A percentile compares a stretch with the other conserved stretches of the same genome.
These are phyloP conservation scores for Terfezia boudieri DNA, from an alignment of 495 filamentous ascomycete genomes.

Conservation along the genomic window DNA sequence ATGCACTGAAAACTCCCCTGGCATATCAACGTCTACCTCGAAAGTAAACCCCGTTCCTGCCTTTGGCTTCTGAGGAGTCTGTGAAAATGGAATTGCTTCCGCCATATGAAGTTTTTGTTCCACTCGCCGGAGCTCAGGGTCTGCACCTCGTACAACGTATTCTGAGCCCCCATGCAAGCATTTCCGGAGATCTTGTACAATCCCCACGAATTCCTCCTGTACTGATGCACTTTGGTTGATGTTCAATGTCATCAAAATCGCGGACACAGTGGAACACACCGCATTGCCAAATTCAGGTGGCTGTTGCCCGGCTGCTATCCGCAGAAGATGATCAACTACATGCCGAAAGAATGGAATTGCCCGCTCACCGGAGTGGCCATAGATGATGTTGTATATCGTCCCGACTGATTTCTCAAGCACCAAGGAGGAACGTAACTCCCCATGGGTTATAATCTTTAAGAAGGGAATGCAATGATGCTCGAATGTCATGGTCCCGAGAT, in stretches of 20 bases:
- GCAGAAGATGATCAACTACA: not conserved
- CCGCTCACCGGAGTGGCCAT: conserved; percentile 27
- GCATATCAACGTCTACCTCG: conserved; percentile 25
- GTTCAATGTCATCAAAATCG: conserved; percentile 7
- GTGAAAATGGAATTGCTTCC: conserved; percentile 16
- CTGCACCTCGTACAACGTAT: conserved; percentile 9
- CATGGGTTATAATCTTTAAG: conserved; percentile 28
- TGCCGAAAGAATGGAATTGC: conserved; percentile 23
- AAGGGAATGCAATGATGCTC: conserved; percentile 25
- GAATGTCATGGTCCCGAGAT: not conserved
- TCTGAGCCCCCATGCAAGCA: conserved; percentile 4
- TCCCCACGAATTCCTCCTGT: conserved; percentile 6
- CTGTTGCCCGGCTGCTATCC: not conserved
- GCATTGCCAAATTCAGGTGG: conserved; percentile 4
- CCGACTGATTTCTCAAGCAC: conserved; percentile 31
- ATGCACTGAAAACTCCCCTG: conserved; percentile 29
- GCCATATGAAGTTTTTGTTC: conserved; percentile 23
- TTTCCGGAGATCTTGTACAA: conserved; percentile 1
- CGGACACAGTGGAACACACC: conserved; percentile 2
- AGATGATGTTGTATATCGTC: conserved; percentile 36
- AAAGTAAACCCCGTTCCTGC: conserved; percentile 12
- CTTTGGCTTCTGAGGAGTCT: conserved; percentile 2
- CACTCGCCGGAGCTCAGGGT: conserved; percentile 17
- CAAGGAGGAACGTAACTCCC: conserved; percentile 29
- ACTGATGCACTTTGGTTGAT: conserved; percentile 14